Percentiles rank a stretch among this genome's conserved stretches.
These are phyloP conservation scores for Geosmithia putterillii DNA, from an alignment of 2,329 filamentous ascomycete species.

Conservation along the genomic window DNA sequence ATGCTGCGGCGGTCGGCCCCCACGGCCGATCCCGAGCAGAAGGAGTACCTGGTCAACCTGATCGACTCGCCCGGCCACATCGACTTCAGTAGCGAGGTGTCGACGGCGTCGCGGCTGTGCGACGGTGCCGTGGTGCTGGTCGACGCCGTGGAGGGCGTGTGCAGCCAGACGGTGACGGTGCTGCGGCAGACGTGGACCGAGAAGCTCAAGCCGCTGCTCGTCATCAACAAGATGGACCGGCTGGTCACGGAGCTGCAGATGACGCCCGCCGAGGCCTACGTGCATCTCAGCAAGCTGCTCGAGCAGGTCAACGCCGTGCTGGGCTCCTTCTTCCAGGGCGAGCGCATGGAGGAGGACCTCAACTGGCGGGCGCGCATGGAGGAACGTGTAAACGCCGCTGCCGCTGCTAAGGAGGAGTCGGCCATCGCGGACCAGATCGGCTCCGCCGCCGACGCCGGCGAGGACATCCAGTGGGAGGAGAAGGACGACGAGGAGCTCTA, in stretches of 20 bases:
- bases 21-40: constrained; percentile 56
- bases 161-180: constrained; percentile 96
- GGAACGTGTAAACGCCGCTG: constrained; percentile 62
- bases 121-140: constrained; percentile 91
- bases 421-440: constrained; percentile 31
- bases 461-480: constrained; percentile 67
- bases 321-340: constrained; percentile 93
- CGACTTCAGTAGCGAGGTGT: constrained; percentile 97
- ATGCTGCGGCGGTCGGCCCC: constrained; percentile 65
- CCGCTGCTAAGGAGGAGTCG: constrained; percentile 45
- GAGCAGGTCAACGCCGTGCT: constrained; percentile 97
- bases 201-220: constrained; percentile 84
- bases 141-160: constrained; percentile 94
- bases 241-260: constrained; percentile 90
- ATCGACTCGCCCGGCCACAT: constrained; percentile 95
- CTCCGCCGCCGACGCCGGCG: constrained; percentile 7
- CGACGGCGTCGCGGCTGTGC: constrained; percentile 84
- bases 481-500: constrained; percentile 94
- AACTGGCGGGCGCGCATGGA: constrained; percentile 93
- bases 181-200: constrained; percentile 91
- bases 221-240: constrained; percentile 98
- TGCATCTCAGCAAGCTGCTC: constrained; percentile 75
- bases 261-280: constrained; percentile 80
- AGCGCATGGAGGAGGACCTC: constrained; percentile 96
- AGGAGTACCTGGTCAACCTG: constrained; percentile 91